phyloP scores from a whole-genome alignment of 169 alveolate species.

The Plasmodium adleri region DNA sequence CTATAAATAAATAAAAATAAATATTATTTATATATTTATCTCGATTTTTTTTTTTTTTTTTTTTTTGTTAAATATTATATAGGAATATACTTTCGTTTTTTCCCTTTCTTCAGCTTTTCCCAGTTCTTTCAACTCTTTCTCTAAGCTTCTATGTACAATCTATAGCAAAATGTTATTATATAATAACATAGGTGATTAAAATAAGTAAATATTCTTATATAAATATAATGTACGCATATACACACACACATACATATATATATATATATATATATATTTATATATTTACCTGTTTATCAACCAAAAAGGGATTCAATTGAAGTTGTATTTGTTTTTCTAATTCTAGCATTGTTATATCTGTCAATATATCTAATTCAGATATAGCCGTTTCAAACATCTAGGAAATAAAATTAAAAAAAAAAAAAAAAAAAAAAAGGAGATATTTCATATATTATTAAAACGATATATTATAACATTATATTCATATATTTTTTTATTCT shows the following conservation, averaged over 20 bases:
- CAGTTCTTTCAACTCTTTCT: slow-evolving; percentile 52
- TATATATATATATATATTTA: slow-evolving; percentile 12
- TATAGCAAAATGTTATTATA: not conserved
- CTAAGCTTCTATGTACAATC: slow-evolving; percentile 50
- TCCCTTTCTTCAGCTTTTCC: slow-evolving; percentile 34
- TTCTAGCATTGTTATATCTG: slow-evolving; percentile 69
- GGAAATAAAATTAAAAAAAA: not conserved
- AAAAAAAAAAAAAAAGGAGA: slow-evolving; percentile 3
- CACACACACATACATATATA: not conserved
- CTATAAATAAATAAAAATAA: slow-evolving; percentile 15
- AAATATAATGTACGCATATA: too few species aligned
- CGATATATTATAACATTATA: too few species aligned
- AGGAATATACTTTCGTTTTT: slow-evolving; percentile 7
- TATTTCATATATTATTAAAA: not conserved
- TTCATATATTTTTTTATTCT: not conserved
- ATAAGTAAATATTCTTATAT: too few species aligned
- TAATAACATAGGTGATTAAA: too few species aligned
- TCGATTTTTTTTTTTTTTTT: slow-evolving; percentile 19
- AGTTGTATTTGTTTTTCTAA: slow-evolving; percentile 62
- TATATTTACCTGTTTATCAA: slow-evolving; percentile 48
- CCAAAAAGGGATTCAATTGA: slow-evolving; percentile 66
- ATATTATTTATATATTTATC: not conserved
- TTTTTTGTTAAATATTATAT: not conserved
- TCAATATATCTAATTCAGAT: slow-evolving; percentile 59
- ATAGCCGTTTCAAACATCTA: slow-evolving; percentile 74